Evolutionary conservation across 371 early-diverging fungal species (phyloP).

Genomic region (Massospora cicadina): DNA sequence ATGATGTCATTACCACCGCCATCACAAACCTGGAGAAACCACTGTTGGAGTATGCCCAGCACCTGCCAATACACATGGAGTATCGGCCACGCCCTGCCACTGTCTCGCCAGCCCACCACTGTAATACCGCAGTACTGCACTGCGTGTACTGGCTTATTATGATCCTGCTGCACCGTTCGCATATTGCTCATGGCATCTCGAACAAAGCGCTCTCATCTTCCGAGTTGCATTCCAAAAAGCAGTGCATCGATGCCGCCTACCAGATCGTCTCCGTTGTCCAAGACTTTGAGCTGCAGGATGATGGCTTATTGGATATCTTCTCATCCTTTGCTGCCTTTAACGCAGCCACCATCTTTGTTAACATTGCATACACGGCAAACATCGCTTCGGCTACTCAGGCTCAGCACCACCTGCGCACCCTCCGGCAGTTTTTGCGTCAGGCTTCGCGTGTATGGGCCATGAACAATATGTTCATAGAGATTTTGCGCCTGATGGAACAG

Average conservation of each 20-base stretch:
- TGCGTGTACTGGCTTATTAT: conserved; percentile 1
- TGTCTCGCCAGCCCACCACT: background rate
- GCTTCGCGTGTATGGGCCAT: conserved; percentile 3
- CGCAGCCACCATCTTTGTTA: conserved; percentile 8
- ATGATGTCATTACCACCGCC: background rate
- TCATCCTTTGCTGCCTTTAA: conserved; percentile 10
- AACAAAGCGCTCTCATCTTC: conserved; percentile 2
- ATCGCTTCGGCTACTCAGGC: background rate
- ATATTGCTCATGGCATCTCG: conserved; percentile 10
- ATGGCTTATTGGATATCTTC: background rate
- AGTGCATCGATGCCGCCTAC: conserved; percentile 7
- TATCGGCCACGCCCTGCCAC: background rate
- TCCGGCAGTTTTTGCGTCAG: background rate
- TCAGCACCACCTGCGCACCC: background rate
- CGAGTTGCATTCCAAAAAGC: background rate
- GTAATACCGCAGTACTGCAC: conserved; percentile 1
- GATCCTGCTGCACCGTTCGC: conserved; percentile 7
- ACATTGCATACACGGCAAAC: conserved; percentile 4
- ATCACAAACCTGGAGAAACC: background rate
- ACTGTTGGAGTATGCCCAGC: background rate
- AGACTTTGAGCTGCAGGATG: conserved; percentile 2
- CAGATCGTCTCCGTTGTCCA: background rate
- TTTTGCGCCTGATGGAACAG: conserved; percentile 4
- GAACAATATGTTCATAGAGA: conserved; percentile 11
- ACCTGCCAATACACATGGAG: background rate